phyloP scores from a whole-genome alignment of 2,329 filamentous ascomycete genomes.

The Xylaria multiplex region DNA sequence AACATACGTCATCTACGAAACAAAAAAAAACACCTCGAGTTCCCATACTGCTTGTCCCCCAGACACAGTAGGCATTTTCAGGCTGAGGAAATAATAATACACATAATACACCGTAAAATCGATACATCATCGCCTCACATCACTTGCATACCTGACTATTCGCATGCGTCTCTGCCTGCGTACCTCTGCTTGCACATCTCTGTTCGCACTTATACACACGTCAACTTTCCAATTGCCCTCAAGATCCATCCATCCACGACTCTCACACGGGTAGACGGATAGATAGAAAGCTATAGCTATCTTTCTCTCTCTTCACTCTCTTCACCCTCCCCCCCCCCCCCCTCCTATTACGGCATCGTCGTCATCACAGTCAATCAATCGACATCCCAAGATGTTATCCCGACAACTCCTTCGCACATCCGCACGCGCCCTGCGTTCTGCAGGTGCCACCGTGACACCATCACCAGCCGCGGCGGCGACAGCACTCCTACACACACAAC shows the following conservation, averaged over 20 bases:
- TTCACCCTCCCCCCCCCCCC: not conserved
- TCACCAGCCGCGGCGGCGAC: constrained; percentile 29
- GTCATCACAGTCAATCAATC: constrained; percentile 2
- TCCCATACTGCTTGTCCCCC: too few species aligned
- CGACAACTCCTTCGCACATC: constrained; percentile 40
- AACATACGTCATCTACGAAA: constrained; percentile 28
- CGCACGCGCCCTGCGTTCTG: constrained; percentile 39
- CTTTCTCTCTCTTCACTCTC: not conserved
- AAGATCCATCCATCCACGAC: not conserved
- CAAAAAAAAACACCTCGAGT: too few species aligned
- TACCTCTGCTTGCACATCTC: too few species aligned
- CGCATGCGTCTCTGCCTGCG: too few species aligned
- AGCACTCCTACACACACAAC: constrained; percentile 44
- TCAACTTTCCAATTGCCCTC: constrained; percentile 12
- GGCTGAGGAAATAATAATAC: too few species aligned
- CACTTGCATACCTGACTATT: too few species aligned
- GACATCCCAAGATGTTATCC: constrained; percentile 37
- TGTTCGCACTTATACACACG: too few species aligned
- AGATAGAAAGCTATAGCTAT: not conserved
- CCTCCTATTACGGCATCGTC: not conserved
- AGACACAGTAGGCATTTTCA: too few species aligned
- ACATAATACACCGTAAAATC: too few species aligned
- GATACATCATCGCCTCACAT: not conserved
- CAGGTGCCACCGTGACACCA: constrained; percentile 36
- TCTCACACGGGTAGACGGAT: too few species aligned